phyloP scores from a whole-genome alignment of 2,329 filamentous ascomycete species.

The Ascochyta lentis region DNA sequence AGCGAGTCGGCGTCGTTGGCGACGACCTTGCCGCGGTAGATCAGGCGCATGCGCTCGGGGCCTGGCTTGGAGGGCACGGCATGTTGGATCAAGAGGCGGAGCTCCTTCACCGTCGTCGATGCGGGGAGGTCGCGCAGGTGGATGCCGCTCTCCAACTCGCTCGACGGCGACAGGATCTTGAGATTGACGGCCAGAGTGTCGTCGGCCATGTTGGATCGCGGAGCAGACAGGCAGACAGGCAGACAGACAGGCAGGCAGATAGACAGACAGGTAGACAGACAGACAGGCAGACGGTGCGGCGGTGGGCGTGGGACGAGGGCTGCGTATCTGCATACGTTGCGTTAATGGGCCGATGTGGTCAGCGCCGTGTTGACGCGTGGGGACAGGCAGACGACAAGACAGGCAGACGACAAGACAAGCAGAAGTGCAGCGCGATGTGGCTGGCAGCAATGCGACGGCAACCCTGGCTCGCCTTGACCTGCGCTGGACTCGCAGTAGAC shows the following conservation, averaged over 20 bases:
- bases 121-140: constrained; percentile 41
- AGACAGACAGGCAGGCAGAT: background rate
- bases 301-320: constrained; percentile 2
- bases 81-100: constrained; percentile 61
- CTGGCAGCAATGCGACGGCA: no score
- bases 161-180: constrained; percentile 49
- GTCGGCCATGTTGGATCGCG: constrained; percentile 32
- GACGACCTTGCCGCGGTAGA: constrained; percentile 64
- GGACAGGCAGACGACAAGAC: no score
- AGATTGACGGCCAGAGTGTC: constrained; percentile 40
- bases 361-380: background rate
- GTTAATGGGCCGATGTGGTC: constrained; percentile 29
- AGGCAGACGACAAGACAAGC: no score
- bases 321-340: constrained; percentile 44
- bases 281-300: constrained; percentile 1
- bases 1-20: constrained; percentile 58
- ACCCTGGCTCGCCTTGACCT: no score
- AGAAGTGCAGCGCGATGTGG: no score
- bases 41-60: constrained; percentile 60
- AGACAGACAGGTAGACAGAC: background rate
- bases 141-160: constrained; percentile 46
- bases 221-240: background rate
- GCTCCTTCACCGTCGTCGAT: constrained; percentile 55
- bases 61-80: constrained; percentile 52
- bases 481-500: no score